These are phyloP conservation scores for Blastocystis sp. DNA, from an alignment of 352 stramenopile genomes.

Conservation along the genomic window DNA sequence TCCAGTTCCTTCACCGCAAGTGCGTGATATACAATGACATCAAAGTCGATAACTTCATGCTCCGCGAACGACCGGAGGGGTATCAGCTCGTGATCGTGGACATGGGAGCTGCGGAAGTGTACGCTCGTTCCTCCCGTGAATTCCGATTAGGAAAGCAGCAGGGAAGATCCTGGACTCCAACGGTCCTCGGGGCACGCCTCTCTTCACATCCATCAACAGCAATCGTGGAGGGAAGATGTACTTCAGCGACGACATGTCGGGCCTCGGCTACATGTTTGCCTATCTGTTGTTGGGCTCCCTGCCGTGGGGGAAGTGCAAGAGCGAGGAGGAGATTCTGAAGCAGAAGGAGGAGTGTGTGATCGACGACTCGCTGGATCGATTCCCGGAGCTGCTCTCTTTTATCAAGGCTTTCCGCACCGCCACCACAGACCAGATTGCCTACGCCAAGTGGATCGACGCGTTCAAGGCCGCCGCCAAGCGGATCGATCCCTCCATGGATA, in stretches of 20 bases:
- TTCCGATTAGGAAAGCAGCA: slow-evolving; percentile 5
- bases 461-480: neutral
- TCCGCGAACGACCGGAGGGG: slow-evolving; percentile 31
- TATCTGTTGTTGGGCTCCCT: slow-evolving; percentile 5
- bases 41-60: slow-evolving; percentile 62
- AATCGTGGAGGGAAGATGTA: slow-evolving; percentile 3
- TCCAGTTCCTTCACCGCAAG: slow-evolving; percentile 47
- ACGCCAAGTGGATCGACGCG: slow-evolving; percentile 7
- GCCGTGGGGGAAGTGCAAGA: slow-evolving; percentile 37
- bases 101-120: slow-evolving; percentile 57
- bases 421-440: slow-evolving; percentile 18
- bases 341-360: slow-evolving; percentile 12
- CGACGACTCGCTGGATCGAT: neutral
- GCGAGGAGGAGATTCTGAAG: slow-evolving; percentile 3
- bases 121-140: neutral
- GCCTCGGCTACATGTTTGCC: slow-evolving; percentile 26
- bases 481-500: neutral
- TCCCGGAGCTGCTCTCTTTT: slow-evolving; percentile 24
- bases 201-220: slow-evolving; percentile 66
- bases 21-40: slow-evolving; percentile 62
- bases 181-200: slow-evolving; percentile 29
- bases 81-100: slow-evolving; percentile 57
- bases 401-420: neutral
- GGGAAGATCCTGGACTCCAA: neutral
- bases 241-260: slow-evolving; percentile 53